Percentiles rank a stretch among this genome's conserved stretches.
Conservation (phyloP, 2,329 filamentous ascomycete genomes). For the Hymenoscyphus albidus region DNA sequence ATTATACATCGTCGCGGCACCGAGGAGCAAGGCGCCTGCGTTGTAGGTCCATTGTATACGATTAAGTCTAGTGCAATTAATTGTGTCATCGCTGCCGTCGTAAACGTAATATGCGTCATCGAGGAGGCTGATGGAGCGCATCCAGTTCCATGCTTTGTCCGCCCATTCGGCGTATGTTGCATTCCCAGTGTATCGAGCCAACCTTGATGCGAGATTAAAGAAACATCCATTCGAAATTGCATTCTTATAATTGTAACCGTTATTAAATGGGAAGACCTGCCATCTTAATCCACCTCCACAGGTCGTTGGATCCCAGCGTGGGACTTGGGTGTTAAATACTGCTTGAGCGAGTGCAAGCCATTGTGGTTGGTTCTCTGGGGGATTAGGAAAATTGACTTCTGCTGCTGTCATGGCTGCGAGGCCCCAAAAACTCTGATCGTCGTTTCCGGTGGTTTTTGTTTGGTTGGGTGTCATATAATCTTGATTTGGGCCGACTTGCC, state of each 20-base stretch:
- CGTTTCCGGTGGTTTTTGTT: constrained; percentile 65
- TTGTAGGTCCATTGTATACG: constrained; percentile 69
- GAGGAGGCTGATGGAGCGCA: constrained; percentile 53
- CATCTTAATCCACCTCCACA: constrained; percentile 77
- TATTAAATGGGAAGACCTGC: constrained; percentile 83
- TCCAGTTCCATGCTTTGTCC: constrained; percentile 68
- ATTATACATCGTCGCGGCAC: constrained; percentile 67
- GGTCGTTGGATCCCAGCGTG: constrained; percentile 64
- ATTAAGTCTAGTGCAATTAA: constrained; percentile 55
- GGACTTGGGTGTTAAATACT: constrained; percentile 75
- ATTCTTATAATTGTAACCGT: constrained; percentile 75
- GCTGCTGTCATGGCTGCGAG: constrained; percentile 67
- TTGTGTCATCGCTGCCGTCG: constrained; percentile 55
- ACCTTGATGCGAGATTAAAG: constrained; percentile 60
- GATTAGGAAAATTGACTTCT: constrained; percentile 61
- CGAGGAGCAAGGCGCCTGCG: constrained; percentile 61
- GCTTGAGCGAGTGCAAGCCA: constrained; percentile 73
- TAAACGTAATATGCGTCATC: constrained; percentile 57
- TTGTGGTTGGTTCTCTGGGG: constrained; percentile 52
- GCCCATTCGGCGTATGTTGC: constrained; percentile 76
- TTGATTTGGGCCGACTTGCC: constrained; percentile 66
- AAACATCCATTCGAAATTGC: constrained; percentile 61
- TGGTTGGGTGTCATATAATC: constrained; percentile 78
- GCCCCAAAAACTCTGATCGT: constrained; percentile 74
- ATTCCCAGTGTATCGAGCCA: constrained; percentile 76